phyloP scores from a whole-genome alignment of 345 rosid species.

The Psidium guajava region DNA sequence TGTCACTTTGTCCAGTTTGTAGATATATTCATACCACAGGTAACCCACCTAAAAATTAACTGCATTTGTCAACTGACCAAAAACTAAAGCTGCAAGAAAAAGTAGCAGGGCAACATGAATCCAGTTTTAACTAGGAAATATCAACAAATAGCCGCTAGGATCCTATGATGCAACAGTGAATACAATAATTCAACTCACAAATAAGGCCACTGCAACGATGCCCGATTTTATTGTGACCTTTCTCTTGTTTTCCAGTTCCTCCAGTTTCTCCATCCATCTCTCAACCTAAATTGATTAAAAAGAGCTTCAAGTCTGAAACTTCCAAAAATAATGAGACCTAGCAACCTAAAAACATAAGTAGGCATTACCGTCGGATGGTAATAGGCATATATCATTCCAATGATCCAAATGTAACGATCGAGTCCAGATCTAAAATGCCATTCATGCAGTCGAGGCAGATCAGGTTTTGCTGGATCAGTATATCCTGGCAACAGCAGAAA shows the following conservation, averaged over 20 bases:
- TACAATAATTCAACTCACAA: constrained; percentile 36
- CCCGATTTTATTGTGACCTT: constrained; percentile 52
- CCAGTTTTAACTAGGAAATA: neutral
- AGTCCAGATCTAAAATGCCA: constrained; percentile 99
- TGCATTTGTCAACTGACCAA: neutral
- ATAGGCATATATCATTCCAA: constrained; percentile 95
- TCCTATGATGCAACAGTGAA: neutral
- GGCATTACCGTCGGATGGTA: constrained; percentile 77
- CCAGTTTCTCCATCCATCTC: constrained; percentile 97
- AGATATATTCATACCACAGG: constrained; percentile 84
- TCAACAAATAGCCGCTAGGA: neutral
- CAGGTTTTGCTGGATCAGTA: constrained; percentile 85
- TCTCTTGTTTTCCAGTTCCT: constrained; percentile 73
- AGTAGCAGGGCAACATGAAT: neutral
- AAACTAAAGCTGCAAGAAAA: neutral
- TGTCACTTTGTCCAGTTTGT: constrained; percentile 81
- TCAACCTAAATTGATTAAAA: constrained; percentile 49
- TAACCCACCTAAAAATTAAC: constrained; percentile 61
- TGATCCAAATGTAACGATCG: constrained; percentile 93
- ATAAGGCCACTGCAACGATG: constrained; percentile 33
- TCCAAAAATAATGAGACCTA: neutral
- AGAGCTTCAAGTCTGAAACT: neutral
- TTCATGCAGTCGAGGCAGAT: constrained; percentile 71
- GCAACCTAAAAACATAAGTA: neutral
- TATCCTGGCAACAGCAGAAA: constrained; percentile 37